Percentiles rank a stretch among this genome's conserved stretches.
Conservation (phyloP, 345 rosid species). For the Bruguiera sexangula region DNA sequence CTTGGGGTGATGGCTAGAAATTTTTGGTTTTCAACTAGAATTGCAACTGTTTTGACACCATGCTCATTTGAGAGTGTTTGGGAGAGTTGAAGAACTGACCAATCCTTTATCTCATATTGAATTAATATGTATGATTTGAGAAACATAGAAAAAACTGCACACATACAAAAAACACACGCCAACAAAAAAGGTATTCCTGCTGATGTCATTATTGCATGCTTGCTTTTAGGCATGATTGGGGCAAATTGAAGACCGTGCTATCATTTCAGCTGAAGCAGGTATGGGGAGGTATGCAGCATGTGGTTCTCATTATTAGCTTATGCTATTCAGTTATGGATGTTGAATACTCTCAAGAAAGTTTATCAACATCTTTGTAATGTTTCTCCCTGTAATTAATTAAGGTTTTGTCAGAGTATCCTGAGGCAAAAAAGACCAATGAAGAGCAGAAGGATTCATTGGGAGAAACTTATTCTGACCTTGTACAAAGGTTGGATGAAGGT, state of each 20-base stretch:
- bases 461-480: conserved; percentile 58
- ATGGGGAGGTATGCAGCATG: conserved; percentile 64
- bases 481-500: conserved; percentile 76
- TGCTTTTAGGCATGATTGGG: conserved; percentile 77
- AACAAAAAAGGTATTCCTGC: not conserved
- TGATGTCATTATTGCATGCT: conserved; percentile 8
- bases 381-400: conserved; percentile 33
- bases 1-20: too few relatives aligned
- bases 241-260: conserved; percentile 62
- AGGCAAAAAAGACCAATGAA: conserved; percentile 57
- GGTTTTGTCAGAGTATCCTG: conserved; percentile 86
- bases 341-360: conserved; percentile 4
- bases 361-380: conserved; percentile 3
- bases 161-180: not conserved
- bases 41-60: too few relatives aligned
- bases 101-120: too few relatives aligned
- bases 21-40: too few relatives aligned
- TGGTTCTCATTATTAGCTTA: conserved; percentile 9
- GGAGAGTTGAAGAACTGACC: too few relatives aligned
- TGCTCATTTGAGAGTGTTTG: too few relatives aligned
- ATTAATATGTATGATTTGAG: too few relatives aligned
- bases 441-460: conserved; percentile 64
- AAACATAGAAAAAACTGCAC: too few relatives aligned
- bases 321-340: conserved; percentile 5
- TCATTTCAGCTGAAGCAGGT: conserved; percentile 96